phyloP scores from a whole-genome alignment of 73 alveolate genomes.

The Tetrahymena elliotti region DNA sequence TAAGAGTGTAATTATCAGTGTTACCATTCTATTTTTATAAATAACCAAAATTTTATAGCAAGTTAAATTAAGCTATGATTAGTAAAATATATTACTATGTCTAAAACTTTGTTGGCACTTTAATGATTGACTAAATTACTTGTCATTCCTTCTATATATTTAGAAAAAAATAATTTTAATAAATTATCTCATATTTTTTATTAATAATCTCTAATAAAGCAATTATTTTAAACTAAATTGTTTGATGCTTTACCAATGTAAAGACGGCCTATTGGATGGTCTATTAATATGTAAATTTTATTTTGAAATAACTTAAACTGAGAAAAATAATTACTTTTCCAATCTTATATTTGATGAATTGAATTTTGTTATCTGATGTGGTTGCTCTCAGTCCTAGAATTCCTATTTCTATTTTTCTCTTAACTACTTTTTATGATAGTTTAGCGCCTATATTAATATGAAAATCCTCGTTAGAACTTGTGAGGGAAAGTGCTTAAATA shows the following conservation, averaged over 20 bases:
- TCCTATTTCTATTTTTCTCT: background rate
- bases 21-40: background rate
- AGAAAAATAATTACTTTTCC: background rate
- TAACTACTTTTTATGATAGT: background rate
- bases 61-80: too few species aligned
- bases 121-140: background rate
- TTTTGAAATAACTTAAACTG: background rate
- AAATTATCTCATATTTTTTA: background rate
- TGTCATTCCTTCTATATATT: background rate
- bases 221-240: too few species aligned
- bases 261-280: background rate
- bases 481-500: too few species aligned
- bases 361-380: background rate
- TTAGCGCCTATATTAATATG: background rate
- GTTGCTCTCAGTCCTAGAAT: background rate
- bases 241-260: background rate
- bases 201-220: background rate
- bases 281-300: background rate
- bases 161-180: background rate
- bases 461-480: background rate
- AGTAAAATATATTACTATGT: background rate
- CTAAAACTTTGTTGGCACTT: background rate
- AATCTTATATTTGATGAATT: background rate
- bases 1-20: background rate
- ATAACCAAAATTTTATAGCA: background rate